Evolutionary conservation across 352 stramenopile species (phyloP).

Genomic region (Aphanomyces cochlioides): DNA sequence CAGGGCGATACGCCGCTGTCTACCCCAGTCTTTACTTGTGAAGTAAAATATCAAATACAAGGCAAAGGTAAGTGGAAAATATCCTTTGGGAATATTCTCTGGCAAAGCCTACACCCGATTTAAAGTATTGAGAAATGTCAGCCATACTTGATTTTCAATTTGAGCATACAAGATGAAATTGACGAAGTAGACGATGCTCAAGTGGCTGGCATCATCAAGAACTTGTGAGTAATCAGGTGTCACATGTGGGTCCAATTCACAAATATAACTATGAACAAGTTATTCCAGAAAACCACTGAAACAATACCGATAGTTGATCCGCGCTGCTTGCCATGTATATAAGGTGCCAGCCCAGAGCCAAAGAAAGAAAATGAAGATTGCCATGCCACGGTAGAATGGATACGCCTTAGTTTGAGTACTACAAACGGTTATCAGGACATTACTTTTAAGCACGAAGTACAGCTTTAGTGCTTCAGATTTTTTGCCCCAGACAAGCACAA

Average conservation of each 20-base stretch:
- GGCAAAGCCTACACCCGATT: not conserved
- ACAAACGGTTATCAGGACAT: not conserved
- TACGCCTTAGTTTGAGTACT: constrained; percentile 51
- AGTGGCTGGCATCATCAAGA: constrained; percentile 94
- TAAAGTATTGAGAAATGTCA: not conserved
- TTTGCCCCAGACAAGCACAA: not conserved
- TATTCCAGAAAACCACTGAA: not conserved
- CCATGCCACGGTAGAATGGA: constrained; percentile 93
- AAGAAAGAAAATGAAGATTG: constrained; percentile 91
- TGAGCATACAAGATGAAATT: constrained; percentile 97
- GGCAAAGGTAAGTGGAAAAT: constrained; percentile 90
- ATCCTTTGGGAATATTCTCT: constrained; percentile 59
- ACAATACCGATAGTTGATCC: constrained; percentile 91
- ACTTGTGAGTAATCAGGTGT: constrained; percentile 84
- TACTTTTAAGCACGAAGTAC: not conserved
- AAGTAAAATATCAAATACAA: constrained; percentile 92
- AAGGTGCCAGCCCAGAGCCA: constrained; percentile 92
- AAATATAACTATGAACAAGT: constrained; percentile 46
- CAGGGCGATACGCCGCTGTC: constrained; percentile 75
- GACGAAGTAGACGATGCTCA: constrained; percentile 93
- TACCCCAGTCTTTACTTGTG: constrained; percentile 80
- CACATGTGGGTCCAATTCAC: constrained; percentile 88
- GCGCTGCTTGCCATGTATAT: constrained; percentile 88
- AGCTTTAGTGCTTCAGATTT: not conserved
- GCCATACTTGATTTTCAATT: constrained; percentile 40